Evolutionary conservation across 176 grass and related monocot genomes (phyloP).

Genomic region (Ensete glaucum): DNA sequence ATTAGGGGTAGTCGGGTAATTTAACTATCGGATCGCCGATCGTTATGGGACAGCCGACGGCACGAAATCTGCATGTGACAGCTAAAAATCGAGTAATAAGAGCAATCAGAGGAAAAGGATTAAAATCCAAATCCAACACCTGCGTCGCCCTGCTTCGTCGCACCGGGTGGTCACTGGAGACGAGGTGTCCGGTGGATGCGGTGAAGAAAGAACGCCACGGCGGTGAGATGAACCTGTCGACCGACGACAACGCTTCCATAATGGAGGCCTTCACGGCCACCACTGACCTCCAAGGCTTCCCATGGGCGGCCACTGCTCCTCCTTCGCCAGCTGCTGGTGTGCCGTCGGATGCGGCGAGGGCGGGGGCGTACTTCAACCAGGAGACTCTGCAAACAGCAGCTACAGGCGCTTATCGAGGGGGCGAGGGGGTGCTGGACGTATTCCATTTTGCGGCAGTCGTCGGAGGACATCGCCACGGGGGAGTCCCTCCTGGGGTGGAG

Average conservation of each 20-base stretch:
- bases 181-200: no score
- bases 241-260: neutral
- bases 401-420: slow-evolving; percentile 74
- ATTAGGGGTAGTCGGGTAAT: no score
- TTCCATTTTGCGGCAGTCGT: slow-evolving; percentile 86
- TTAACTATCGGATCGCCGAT: no score
- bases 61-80: no score
- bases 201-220: no score
- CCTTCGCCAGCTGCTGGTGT: neutral
- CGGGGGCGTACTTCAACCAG: slow-evolving; percentile 38
- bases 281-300: neutral
- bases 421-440: slow-evolving; percentile 72
- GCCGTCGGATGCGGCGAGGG: neutral
- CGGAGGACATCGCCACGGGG: slow-evolving; percentile 36
- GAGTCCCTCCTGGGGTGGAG: slow-evolving; percentile 62
- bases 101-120: no score
- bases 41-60: no score
- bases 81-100: no score
- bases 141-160: no score
- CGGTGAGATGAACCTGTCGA: neutral
- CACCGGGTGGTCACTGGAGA: no score
- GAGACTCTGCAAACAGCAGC: slow-evolving; percentile 76
- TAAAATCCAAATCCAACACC: no score
- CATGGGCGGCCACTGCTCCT: neutral
- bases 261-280: neutral